Evolutionary conservation across 495 filamentous ascomycete species (phyloP).

Genomic region (Neurospora intermedia): DNA sequence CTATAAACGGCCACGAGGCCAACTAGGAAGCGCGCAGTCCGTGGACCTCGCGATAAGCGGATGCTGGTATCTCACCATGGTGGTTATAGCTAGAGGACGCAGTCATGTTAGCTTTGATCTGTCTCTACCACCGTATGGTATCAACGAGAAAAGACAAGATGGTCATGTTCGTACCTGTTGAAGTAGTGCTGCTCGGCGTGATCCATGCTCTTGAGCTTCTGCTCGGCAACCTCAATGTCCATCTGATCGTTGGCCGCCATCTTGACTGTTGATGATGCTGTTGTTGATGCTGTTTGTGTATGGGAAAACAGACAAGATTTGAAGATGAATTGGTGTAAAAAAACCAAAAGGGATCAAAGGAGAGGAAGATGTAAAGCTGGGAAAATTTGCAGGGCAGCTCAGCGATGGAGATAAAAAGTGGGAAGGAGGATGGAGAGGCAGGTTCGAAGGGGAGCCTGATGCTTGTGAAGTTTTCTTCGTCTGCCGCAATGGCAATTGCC

Average conservation of each 20-base stretch:
- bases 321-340: not conserved
- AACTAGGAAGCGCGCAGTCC: conserved; percentile 5
- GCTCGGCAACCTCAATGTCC: conserved; percentile 40
- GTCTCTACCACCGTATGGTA: not conserved
- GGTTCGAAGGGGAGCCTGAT: not conserved
- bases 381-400: not conserved
- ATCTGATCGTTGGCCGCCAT: conserved; percentile 30
- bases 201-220: conserved; percentile 52
- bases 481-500: conserved; percentile 1
- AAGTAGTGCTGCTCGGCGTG: conserved; percentile 95
- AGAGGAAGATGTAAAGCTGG: not conserved
- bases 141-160: not conserved
- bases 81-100: conserved; percentile 68
- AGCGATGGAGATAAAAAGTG: not conserved
- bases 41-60: conserved; percentile 1
- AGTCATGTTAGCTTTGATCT: conserved; percentile 6
- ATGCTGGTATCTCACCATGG: conserved; percentile 57
- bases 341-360: not conserved
- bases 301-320: not conserved
- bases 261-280: conserved; percentile 5
- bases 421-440: not conserved
- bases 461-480: not conserved
- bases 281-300: not conserved
- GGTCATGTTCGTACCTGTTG: conserved; percentile 57
- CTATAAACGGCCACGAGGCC: not conserved